A percentile compares a stretch with the other conserved stretches of the same genome.
phyloP scores from a whole-genome alignment of 1,284 basidiomycete genomes.

The Gomphus sp. region DNA sequence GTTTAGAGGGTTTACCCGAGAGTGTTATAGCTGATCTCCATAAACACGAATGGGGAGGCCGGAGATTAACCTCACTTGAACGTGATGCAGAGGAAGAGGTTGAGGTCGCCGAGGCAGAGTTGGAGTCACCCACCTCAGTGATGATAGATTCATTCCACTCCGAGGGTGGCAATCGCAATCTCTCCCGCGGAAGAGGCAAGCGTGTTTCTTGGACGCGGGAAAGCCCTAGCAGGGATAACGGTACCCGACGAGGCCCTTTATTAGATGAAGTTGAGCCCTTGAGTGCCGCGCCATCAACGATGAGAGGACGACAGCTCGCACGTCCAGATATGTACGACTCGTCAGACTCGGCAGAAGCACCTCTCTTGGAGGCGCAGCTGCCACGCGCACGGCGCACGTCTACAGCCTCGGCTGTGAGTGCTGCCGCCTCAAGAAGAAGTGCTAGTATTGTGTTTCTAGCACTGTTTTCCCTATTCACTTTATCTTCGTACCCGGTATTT shows the following conservation, averaged over 20 bases:
- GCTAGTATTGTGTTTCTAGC: conserved; percentile 68
- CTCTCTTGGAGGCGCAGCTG: neutral
- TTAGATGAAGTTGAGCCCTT: neutral
- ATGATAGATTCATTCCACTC: conserved; percentile 40
- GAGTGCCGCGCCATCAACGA: neutral
- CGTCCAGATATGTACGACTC: neutral
- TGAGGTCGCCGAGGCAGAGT: neutral
- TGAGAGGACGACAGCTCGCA: conserved; percentile 5
- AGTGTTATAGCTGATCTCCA: neutral
- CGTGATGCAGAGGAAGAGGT: neutral
- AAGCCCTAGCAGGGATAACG: neutral
- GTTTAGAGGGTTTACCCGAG: conserved; percentile 4
- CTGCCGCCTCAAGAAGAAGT: conserved; percentile 43
- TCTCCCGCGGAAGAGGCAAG: conserved; percentile 38
- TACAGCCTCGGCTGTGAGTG: conserved; percentile 9
- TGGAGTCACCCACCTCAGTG: neutral
- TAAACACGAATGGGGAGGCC: neutral
- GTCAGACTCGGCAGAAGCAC: neutral
- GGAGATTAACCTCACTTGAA: neutral
- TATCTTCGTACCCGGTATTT: conserved; percentile 39
- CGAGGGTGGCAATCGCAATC: conserved; percentile 32
- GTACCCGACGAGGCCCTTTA: neutral
- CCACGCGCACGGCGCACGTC: conserved; percentile 4
- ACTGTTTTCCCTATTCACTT: conserved; percentile 57
- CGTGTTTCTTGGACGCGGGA: conserved; percentile 62